Evolutionary conservation across 1,139 yeast genomes (phyloP).

Genomic region (Zygoascus sp.): DNA sequence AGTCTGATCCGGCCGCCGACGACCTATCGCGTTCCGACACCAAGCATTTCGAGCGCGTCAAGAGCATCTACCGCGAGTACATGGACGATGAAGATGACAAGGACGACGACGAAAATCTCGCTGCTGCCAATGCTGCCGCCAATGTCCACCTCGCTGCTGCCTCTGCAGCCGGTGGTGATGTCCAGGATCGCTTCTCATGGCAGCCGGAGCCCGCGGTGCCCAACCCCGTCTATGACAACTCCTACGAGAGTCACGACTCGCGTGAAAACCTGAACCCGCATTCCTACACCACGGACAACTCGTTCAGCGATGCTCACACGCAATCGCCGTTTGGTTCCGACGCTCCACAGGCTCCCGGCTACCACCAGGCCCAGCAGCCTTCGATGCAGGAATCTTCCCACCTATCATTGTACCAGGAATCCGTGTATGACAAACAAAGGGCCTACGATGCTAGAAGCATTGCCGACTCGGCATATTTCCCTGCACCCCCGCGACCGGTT

Average conservation of each 20-base stretch:
- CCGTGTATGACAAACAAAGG: constrained; percentile 3
- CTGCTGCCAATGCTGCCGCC: not conserved
- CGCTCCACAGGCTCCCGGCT: not conserved
- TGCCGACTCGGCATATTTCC: constrained; percentile 3
- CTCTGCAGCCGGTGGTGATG: not conserved
- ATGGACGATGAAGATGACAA: constrained; percentile 23
- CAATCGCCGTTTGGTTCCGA: not conserved
- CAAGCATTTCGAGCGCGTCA: constrained; percentile 31
- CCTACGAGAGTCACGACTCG: not conserved
- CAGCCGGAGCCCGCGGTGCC: not conserved
- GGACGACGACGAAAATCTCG: constrained; percentile 2
- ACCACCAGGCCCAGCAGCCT: not conserved
- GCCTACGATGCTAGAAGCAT: constrained; percentile 3
- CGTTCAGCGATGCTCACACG: not conserved
- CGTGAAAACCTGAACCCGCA: not conserved
- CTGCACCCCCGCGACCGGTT: constrained; percentile 4
- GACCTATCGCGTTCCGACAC: constrained; percentile 23
- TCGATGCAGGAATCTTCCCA: not conserved
- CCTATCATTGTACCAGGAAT: constrained; percentile 5
- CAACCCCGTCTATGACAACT: not conserved
- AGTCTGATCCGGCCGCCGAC: not conserved
- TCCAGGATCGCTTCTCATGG: constrained; percentile 3
- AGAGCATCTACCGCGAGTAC: constrained; percentile 32
- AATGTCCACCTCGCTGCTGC: not conserved
- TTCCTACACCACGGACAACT: not conserved